These are phyloP conservation scores for Lagenaria siceraria DNA, from an alignment of 306 rosid genomes.

Conservation along the genomic window DNA sequence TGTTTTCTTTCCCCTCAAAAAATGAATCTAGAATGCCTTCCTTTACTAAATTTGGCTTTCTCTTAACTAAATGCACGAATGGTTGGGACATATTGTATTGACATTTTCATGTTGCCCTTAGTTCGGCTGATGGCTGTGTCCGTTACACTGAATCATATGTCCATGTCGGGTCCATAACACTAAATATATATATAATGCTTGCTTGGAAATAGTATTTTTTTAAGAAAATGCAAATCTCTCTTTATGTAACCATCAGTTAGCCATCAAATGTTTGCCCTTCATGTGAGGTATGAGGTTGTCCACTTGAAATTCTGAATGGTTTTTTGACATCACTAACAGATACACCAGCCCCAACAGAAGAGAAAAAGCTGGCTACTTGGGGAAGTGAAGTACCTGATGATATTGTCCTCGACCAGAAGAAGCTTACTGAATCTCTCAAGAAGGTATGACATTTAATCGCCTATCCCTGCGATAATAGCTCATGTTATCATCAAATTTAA, in stretches of 20 bases:
- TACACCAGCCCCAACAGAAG: conserved; percentile 27
- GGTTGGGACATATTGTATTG: too few relatives aligned
- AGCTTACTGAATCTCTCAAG: conserved; percentile 37
- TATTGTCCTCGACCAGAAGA: conserved; percentile 38
- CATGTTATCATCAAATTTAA: background rate
- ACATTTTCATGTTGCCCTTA: background rate
- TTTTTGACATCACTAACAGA: conserved; percentile 18
- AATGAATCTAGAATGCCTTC: background rate
- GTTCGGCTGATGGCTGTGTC: background rate
- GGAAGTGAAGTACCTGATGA: conserved; percentile 60
- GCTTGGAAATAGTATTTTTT: too few relatives aligned
- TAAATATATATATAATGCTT: too few relatives aligned
- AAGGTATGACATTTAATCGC: conserved; percentile 18
- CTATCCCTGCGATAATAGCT: background rate
- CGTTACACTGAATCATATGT: too few relatives aligned
- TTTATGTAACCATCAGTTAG: too few relatives aligned
- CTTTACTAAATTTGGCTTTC: too few relatives aligned
- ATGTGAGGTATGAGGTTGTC: too few relatives aligned
- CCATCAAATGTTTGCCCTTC: too few relatives aligned
- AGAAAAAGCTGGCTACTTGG: conserved; percentile 49
- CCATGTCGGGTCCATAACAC: too few relatives aligned
- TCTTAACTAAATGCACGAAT: too few relatives aligned
- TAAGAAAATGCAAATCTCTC: background rate
- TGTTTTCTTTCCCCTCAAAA: too few relatives aligned
- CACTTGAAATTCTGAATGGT: background rate